A percentile compares a stretch with the other conserved stretches of the same genome.
Evolutionary conservation across 768 basidiomycete genomes (phyloP).

Genomic region (Ramaria rubella): DNA sequence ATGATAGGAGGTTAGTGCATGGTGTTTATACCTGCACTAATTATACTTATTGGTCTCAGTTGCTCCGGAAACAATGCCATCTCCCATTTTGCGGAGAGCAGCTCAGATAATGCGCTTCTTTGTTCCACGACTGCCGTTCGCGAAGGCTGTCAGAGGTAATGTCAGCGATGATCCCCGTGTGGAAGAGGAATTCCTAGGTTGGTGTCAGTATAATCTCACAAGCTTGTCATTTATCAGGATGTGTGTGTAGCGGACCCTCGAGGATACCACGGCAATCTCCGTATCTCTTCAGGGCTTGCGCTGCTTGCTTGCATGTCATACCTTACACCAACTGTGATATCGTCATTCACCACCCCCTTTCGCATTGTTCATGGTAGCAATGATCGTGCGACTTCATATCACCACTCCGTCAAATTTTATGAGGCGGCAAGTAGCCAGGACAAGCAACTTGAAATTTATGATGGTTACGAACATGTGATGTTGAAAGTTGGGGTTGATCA

Average conservation of each 20-base stretch:
- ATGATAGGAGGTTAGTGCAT: conserved; percentile 24
- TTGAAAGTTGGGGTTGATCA: conserved; percentile 24
- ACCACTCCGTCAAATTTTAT: conserved; percentile 24
- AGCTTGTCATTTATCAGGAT: neutral
- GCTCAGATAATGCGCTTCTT: conserved; percentile 21
- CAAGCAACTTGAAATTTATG: conserved; percentile 31
- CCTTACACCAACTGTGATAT: conserved; percentile 8
- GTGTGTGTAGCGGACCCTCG: conserved; percentile 17
- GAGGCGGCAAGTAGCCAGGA: conserved; percentile 23
- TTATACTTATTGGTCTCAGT: conserved; percentile 12
- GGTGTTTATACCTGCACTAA: neutral
- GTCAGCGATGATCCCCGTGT: conserved; percentile 33
- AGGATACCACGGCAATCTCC: conserved; percentile 29
- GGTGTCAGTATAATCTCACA: neutral
- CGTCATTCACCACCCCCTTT: conserved; percentile 21
- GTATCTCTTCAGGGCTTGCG: conserved; percentile 29
- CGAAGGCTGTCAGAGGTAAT: conserved; percentile 25
- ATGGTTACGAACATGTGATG: conserved; percentile 34
- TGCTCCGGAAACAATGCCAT: conserved; percentile 25
- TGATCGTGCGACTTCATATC: conserved; percentile 28
- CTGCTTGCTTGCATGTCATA: conserved; percentile 26
- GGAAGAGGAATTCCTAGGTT: conserved; percentile 29
- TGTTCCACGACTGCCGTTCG: conserved; percentile 25
- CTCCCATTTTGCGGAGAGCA: conserved; percentile 18
- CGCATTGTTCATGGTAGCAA: conserved; percentile 29